Conservation (phyloP, 495 filamentous ascomycete species). For the Aspergillus sparsus region DNA sequence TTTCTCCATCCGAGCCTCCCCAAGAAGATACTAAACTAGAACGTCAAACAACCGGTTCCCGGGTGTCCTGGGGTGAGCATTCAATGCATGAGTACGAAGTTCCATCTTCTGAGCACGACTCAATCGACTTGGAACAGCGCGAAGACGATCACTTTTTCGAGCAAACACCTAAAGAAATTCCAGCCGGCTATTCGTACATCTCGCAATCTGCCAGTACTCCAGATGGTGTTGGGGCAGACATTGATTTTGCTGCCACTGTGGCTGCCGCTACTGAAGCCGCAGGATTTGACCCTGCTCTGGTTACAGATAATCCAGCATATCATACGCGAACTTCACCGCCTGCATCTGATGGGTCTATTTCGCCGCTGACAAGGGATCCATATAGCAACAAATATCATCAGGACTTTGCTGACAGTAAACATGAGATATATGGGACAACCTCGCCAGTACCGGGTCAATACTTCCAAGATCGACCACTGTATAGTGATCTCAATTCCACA, state of each 20-base stretch:
- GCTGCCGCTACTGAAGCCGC: slow-evolving; percentile 66
- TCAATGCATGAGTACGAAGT: slow-evolving; percentile 62
- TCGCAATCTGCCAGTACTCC: slow-evolving; percentile 21
- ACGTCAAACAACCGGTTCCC: slow-evolving; percentile 44
- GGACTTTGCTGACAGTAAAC: slow-evolving; percentile 39
- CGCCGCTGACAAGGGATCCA: slow-evolving; percentile 47
- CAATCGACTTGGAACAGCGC: slow-evolving; percentile 30
- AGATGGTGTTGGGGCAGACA: slow-evolving; percentile 49
- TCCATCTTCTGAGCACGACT: slow-evolving; percentile 48
- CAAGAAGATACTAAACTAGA: slow-evolving; percentile 29
- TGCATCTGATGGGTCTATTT: slow-evolving; percentile 48
- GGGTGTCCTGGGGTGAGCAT: slow-evolving; percentile 63
- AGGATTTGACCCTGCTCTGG: slow-evolving; percentile 71
- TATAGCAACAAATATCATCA: slow-evolving; percentile 36
- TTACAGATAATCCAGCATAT: slow-evolving; percentile 64
- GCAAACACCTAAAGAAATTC: slow-evolving; percentile 25
- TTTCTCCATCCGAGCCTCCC: slow-evolving; percentile 22
- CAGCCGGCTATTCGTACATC: slow-evolving; percentile 19
- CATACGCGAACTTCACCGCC: slow-evolving; percentile 65
- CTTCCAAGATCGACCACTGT: slow-evolving; percentile 27
- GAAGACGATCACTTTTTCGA: slow-evolving; percentile 8
- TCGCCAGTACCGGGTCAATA: slow-evolving; percentile 1
- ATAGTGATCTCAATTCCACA: slow-evolving; percentile 26
- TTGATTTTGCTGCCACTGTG: slow-evolving; percentile 69
- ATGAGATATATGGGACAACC: slow-evolving; percentile 14